These are phyloP conservation scores for Coniochaeta pulveracea DNA, from an alignment of 2,329 filamentous ascomycete species.

Conservation along the genomic window DNA sequence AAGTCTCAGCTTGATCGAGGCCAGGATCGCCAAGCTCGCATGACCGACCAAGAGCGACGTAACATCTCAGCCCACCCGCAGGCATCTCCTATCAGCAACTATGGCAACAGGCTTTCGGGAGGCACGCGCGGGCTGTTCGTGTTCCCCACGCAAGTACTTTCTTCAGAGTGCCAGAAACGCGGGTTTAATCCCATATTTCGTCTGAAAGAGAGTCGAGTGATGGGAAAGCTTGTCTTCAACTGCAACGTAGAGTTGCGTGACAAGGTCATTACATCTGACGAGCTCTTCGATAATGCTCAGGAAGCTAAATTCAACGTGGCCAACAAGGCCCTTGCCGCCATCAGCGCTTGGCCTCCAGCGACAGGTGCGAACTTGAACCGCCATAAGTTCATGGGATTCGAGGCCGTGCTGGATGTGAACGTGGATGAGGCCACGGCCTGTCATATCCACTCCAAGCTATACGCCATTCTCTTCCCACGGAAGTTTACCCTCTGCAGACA, in stretches of 20 bases:
- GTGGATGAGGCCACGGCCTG: no score
- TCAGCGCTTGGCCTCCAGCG: not conserved
- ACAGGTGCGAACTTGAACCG: not conserved
- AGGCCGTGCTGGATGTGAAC: no score
- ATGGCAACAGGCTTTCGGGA: no score
- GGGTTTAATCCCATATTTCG: constrained; percentile 5
- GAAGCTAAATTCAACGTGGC: constrained; percentile 1
- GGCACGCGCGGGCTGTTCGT: no score
- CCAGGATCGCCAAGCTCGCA: no score
- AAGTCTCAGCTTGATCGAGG: no score
- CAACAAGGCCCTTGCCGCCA: not conserved
- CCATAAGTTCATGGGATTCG: not conserved
- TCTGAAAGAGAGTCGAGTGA: not conserved
- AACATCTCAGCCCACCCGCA: no score
- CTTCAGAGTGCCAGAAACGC: constrained; percentile 5
- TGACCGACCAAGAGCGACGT: no score
- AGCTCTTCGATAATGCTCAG: not conserved
- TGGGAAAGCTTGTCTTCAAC: not conserved
- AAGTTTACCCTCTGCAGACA: not conserved
- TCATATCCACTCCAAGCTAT: not conserved
- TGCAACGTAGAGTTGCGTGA: not conserved
- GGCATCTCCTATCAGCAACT: not conserved
- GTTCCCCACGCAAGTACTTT: constrained; percentile 1
- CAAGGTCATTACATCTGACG: not conserved
- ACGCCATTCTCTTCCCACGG: not conserved